Evolutionary conservation across 2,329 filamentous ascomycete genomes (phyloP), one percentile per base, ranked within the genome.

Genomic region (Akanthomyces muscarius): DNA sequence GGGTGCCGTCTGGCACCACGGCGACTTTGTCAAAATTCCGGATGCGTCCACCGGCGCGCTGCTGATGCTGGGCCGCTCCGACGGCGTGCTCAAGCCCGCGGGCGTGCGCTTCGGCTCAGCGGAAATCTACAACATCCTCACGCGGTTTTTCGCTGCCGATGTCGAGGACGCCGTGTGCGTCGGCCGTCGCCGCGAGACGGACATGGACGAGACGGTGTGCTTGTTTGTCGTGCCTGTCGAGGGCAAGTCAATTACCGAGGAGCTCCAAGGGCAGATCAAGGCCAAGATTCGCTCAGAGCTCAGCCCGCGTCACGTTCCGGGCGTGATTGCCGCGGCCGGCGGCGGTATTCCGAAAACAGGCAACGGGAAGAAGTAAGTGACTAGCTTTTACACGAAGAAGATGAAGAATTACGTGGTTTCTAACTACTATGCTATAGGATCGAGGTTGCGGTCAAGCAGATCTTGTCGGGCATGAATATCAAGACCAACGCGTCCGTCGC

Each of bases 381-480:
- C 23, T 47, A 8, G 38, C 48, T 18, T 21, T 0, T 18, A 3
- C 42, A 6, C 7, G 16, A 25, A 44, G 8, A n/a, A 16, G 14
- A 51, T 8, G 36, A 47, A 4, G 36, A 14, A n/a, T 45, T 41
- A 23, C 10, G 10, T 48, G n/a, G 8, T 30, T 59, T 30, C 64
- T 71, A 66, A 72, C 11, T 62, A 25, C 2, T 25, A 2, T 38
- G 0, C 54, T 59, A 42, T 45, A 91, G 89, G 77, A 91, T 99
- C 64, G 94, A 99, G 75, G 92, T 96, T 54, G 91, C 92, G 0
- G 94, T 98, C 6, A 98, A 98, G 80, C 93, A 97, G 76, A 97
- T 98, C 51, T 78, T 99, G 1, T 96, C 91, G 33, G 94, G 93
- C 0, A 79, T 93, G 75, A 86, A 91, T 59, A 87, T 97, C 67